phyloP scores from a whole-genome alignment of 192 early-diverging fungal genomes.

The Dimargaris xerosporica region DNA sequence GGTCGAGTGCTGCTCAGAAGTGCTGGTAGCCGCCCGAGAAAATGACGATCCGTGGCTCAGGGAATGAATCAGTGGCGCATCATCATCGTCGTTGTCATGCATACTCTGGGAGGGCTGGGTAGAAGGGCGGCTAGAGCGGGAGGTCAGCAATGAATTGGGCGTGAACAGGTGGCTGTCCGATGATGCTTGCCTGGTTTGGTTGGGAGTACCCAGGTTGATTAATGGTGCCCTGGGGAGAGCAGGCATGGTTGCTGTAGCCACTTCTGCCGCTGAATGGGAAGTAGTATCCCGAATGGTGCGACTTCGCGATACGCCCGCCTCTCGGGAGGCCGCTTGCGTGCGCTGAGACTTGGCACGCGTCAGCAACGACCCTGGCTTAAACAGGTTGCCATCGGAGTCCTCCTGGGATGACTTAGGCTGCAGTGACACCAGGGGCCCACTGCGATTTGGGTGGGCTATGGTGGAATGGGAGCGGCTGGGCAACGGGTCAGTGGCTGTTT shows the following conservation, averaged over 20 bases:
- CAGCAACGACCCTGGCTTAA: conserved; percentile 12
- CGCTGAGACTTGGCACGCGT: conserved; percentile 11
- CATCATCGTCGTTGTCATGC: not conserved
- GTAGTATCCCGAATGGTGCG: not conserved
- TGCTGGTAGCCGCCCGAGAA: too few relatives aligned
- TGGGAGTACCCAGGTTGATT: not conserved
- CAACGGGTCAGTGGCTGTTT: not conserved
- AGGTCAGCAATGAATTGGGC: conserved; percentile 6
- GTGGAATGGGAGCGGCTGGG: not conserved
- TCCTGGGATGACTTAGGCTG: not conserved
- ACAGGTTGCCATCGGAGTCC: not conserved
- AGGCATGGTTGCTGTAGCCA: too few relatives aligned
- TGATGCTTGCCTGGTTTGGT: too few relatives aligned
- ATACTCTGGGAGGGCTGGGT: not conserved
- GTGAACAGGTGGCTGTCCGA: not conserved
- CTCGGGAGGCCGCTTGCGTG: not conserved
- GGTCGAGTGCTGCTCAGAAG: too few relatives aligned
- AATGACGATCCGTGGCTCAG: not conserved
- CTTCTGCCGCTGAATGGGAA: not conserved
- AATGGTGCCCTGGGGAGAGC: not conserved
- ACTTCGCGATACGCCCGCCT: not conserved
- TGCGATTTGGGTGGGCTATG: too few relatives aligned
- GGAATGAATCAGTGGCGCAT: conserved; percentile 1
- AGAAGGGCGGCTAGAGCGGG: not conserved
- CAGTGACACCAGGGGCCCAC: conserved; percentile 1